Evolutionary conservation across 2,329 filamentous ascomycete species (phyloP).

Genomic region (Ophiocordyceps sinensis): DNA sequence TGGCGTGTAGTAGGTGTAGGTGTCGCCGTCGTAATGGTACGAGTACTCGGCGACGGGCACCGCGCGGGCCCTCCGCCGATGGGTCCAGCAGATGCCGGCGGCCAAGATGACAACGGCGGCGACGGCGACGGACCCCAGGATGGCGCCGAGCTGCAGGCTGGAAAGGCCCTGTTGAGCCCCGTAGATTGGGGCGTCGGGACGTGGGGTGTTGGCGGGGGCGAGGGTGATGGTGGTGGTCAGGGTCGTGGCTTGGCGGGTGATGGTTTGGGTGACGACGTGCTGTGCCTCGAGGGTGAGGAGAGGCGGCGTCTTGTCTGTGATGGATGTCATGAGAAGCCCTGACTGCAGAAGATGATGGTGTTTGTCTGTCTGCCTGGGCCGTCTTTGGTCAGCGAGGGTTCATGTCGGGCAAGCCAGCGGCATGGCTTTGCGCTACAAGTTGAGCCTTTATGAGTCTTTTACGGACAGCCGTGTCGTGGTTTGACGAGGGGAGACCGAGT

Average conservation of each 20-base stretch:
- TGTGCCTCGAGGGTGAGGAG: neutral
- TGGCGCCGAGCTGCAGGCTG: slow-evolving; percentile 23
- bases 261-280: slow-evolving; percentile 1
- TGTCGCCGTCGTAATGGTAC: neutral
- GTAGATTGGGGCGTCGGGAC: slow-evolving; percentile 1
- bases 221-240: neutral
- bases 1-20: neutral
- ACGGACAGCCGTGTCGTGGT: no score
- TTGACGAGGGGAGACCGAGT: no score
- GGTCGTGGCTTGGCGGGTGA: slow-evolving; percentile 1
- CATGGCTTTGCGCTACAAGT: no score
- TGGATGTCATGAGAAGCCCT: no score
- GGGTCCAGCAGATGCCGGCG: slow-evolving; percentile 14
- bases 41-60: neutral
- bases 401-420: no score
- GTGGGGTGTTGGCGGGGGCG: neutral
- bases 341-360: no score
- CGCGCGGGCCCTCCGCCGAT: neutral
- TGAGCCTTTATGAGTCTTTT: no score
- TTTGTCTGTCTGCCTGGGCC: no score
- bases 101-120: slow-evolving; percentile 20
- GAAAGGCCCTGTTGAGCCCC: slow-evolving; percentile 11
- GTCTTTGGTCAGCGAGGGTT: no score
- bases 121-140: slow-evolving; percentile 24
- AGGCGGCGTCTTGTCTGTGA: neutral